These are phyloP conservation scores for Annulohypoxylon nitens DNA, from an alignment of 495 filamentous ascomycete genomes.

Conservation along the genomic window DNA sequence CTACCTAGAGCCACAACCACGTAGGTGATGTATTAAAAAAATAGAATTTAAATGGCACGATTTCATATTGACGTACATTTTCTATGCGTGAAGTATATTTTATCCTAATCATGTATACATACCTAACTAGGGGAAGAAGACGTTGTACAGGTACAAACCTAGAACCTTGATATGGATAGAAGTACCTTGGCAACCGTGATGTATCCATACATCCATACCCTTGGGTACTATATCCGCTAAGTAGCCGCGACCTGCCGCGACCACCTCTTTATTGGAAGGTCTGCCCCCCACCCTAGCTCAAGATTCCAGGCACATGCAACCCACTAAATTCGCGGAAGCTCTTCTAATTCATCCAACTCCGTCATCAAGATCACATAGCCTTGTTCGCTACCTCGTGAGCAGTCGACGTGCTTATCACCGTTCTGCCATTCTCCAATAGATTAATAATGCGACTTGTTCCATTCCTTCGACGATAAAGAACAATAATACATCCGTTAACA, in stretches of 20 bases:
- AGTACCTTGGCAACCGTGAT: no score
- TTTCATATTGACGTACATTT: no score
- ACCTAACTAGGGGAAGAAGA: neutral
- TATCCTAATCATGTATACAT: no score
- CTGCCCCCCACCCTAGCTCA: constrained; percentile 10
- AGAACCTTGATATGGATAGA: no score
- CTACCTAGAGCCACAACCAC: neutral
- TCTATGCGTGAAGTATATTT: neutral
- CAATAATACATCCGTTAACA: constrained; percentile 8
- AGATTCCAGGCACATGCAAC: constrained; percentile 9
- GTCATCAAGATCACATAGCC: constrained; percentile 40
- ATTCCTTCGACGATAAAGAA: neutral
- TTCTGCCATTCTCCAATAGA: constrained; percentile 27
- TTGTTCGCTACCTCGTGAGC: constrained; percentile 34
- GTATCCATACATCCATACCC: no score
- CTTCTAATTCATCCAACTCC: constrained; percentile 24
- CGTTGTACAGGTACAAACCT: neutral
- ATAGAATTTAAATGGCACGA: no score
- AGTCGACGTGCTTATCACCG: constrained; percentile 6
- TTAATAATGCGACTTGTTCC: neutral
- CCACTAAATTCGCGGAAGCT: constrained; percentile 4
- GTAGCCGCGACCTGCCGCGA: no score
- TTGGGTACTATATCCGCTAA: no score
- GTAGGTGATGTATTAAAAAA: neutral
- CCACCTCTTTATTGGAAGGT: neutral